Evolutionary conservation across 768 basidiomycete genomes (phyloP).

Genomic region (Termitomyces sp.): DNA sequence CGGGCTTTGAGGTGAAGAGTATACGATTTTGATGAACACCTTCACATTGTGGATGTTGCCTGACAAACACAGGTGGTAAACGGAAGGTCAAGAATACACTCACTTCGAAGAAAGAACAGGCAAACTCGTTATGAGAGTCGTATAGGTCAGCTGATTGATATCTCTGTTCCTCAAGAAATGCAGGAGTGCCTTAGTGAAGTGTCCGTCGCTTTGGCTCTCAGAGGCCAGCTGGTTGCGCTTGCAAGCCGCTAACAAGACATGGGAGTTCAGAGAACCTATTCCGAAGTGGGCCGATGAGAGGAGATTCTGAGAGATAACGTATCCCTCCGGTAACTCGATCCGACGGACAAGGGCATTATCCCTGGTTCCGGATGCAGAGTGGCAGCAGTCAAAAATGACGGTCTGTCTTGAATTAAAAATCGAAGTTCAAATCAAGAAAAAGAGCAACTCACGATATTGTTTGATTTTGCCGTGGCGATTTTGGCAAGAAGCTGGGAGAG

Average conservation of each 20-base stretch:
- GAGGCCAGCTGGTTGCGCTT: neutral
- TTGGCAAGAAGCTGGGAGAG: neutral
- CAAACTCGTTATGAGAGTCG: neutral
- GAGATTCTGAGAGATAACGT: neutral
- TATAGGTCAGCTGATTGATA: conserved; percentile 1
- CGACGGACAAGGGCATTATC: neutral
- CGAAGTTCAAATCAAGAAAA: no score
- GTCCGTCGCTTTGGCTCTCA: neutral
- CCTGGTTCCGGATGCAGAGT: neutral
- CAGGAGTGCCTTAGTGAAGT: conserved; percentile 2
- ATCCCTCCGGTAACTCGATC: neutral
- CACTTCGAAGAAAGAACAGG: neutral
- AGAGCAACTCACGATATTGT: conserved; percentile 7
- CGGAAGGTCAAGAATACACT: neutral
- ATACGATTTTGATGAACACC: conserved; percentile 1
- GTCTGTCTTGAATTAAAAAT: conserved; percentile 1
- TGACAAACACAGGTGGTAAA: neutral
- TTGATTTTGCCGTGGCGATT: neutral
- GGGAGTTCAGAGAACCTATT: no score
- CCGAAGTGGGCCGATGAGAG: no score
- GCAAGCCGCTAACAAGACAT: neutral
- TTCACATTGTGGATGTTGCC: conserved; percentile 6
- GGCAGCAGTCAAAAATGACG: conserved; percentile 9
- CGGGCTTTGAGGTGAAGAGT: neutral
- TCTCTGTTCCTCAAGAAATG: neutral